Percentiles rank a stretch among this genome's conserved stretches.
phyloP scores from a whole-genome alignment of 2,329 filamentous ascomycete species.

The Alternaria viburni region DNA sequence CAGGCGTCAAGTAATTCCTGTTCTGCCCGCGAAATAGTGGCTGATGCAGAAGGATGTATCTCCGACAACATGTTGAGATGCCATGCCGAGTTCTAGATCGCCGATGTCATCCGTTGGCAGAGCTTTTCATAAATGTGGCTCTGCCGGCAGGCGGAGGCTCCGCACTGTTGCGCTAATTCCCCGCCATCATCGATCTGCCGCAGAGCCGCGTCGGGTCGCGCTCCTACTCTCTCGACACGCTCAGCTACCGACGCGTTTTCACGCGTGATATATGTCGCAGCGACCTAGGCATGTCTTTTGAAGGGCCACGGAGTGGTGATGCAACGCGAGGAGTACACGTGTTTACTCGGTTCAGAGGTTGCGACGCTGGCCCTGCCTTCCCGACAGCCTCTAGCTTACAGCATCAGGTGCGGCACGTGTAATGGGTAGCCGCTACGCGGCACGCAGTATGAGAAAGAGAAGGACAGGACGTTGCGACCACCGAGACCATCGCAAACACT shows the following conservation, averaged over 20 bases:
- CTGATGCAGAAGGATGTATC: background rate
- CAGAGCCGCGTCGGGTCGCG: background rate
- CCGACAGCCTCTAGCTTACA: background rate
- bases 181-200: constrained; percentile 9
- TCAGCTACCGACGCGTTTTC: background rate
- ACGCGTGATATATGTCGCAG: background rate
- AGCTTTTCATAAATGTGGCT: constrained; percentile 18
- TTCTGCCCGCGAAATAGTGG: background rate
- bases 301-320: background rate
- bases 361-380: background rate
- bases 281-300: background rate
- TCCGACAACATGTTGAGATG: background rate
- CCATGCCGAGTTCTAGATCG: constrained; percentile 1
- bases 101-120: constrained; percentile 11
- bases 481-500: background rate
- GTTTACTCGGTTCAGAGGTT: background rate
- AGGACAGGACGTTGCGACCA: background rate
- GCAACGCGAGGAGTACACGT: background rate
- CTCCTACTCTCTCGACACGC: background rate
- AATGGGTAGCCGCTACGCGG: background rate
- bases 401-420: background rate
- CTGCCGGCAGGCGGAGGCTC: constrained; percentile 2
- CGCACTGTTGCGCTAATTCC: constrained; percentile 16
- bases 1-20: background rate
- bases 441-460: background rate